Base-by-base conservation (phyloP, 2,329 filamentous ascomycete genomes). In the Cercospora berteroae region DNA sequence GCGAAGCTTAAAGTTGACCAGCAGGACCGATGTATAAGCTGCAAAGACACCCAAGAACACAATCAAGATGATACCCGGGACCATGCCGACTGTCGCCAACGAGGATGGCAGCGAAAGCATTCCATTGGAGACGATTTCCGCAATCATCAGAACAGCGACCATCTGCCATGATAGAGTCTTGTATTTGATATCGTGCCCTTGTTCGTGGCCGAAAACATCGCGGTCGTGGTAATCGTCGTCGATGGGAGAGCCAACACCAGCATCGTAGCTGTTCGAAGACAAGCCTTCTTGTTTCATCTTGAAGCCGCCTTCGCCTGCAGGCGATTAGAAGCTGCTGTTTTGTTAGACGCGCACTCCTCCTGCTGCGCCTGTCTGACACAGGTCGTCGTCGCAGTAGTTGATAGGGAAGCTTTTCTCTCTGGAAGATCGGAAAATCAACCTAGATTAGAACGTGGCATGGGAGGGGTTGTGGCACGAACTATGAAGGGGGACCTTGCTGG, bases 71-170 rank as follows among this genome's bases (percentile, higher is more conserved):
- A 85, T 74, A 5, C 84, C 83, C 0, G 84, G 84, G 1, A 85
- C 82, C 58, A 85, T 77, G 25, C 84, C 84, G 13, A 86, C 83
- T 2, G 82, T 80, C 0, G 84, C 83, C 3, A 85, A 76, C n/a
- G 82, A 83, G 4, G 81, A 83, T 0, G 84, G 84, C 7, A 86
- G 77, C 4, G 81, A 84, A 3, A 86, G 79, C 81, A 85, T 85
- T 66, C 84, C 84, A 59, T 72, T 74, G 9, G 62, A 66, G n/a
- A 69, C 67, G 33, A 69, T 69, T 39, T 69, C 67, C 1, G 67
- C 63, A 23, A 60, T 62, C 67, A 69, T 69, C 56, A 69, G 63
- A 27, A 67, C 48, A 23, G 67, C 56, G 1, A 67, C 67, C 33
- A 67, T 64, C 18, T 66, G 67, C 67, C 67, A 69, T 48, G 60